Evolutionary conservation across 2,329 filamentous ascomycete genomes (phyloP), one percentile per base, ranked within the genome.

Genomic region (Fusarium sp.): DNA sequence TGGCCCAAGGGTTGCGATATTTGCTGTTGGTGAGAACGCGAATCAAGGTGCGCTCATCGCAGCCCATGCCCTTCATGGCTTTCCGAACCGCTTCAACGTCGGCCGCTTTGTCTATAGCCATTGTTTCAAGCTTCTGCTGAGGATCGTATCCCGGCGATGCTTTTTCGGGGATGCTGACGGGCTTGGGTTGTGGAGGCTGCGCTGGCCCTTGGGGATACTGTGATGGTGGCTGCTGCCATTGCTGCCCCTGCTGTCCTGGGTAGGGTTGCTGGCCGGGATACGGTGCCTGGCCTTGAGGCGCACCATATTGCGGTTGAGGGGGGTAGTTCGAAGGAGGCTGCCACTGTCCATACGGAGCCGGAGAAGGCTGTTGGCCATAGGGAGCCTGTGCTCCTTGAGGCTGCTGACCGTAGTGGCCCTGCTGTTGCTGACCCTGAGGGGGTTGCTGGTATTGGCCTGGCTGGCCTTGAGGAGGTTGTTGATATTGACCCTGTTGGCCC

Each of bases 51-150:
- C 71, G 64, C 61, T 83, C 79, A 23, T 83, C 79, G 39, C 81
- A 83, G 1, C 81, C 82, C 73, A 81, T 80, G 9, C 80, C 81
- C 67, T 81, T 81, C 82, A 83, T 83, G 2, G 82, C 81, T 25
- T 82, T 80, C 54, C 80, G 76, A 2, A 84, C 61, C 1, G 68
- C 52, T 67, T 83, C 80, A 1, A 76, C 76, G 7, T 83, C 82
- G 18, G 72, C 34, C 2, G 70, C 20, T 5, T 81, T 83, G 35
- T 84, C 77, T 13, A 82, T 75, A n/a, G 70, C 78, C 3, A 74
- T 72, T 1, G 68, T 62, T 59, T 48, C 77, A 2, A 74, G 64
- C 27, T 76, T 81, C 35, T 82, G 80, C 1, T 75, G 67, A 1
- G 57, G 39, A n/a, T 82, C 81, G 5, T 82, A 81, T 14, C 79